Conservation (phyloP, 495 filamentous ascomycete genomes). For the Penicillium fimorum region DNA sequence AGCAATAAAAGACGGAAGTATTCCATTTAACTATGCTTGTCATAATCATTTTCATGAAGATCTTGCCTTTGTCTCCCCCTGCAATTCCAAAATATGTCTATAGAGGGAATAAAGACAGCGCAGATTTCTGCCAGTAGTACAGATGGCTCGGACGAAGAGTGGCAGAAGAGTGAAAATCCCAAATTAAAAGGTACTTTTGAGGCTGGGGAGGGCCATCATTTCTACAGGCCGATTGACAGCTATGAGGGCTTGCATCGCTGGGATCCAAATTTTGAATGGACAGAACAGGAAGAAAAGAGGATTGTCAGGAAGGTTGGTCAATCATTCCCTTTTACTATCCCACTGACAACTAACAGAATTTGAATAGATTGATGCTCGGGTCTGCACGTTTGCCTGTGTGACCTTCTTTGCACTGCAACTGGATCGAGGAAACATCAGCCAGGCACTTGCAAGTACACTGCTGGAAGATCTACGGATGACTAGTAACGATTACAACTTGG, state of each 20-base stretch:
- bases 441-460: constrained; percentile 62
- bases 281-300: constrained; percentile 55
- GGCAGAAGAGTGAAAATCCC: constrained; percentile 4
- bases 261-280: constrained; percentile 62
- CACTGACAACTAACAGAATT: neutral
- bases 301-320: constrained; percentile 17
- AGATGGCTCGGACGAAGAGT: constrained; percentile 14
- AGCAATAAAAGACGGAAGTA: neutral
- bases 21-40: neutral
- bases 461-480: constrained; percentile 48
- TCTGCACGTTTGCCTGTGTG: constrained; percentile 53
- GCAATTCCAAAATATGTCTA: constrained; percentile 1
- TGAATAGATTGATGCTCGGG: constrained; percentile 36
- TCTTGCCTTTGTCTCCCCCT: neutral
- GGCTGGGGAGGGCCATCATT: constrained; percentile 9
- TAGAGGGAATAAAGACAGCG: constrained; percentile 1
- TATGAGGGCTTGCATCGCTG: constrained; percentile 65
- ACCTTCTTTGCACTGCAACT: constrained; percentile 59
- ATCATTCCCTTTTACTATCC: constrained; percentile 19
- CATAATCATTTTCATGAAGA: neutral
- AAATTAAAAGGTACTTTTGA: constrained; percentile 15
- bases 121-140: constrained; percentile 8
- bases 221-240: constrained; percentile 49
- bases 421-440: constrained; percentile 63
- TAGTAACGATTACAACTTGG: constrained; percentile 67